Percentiles rank a stretch among this genome's conserved stretches.
These are phyloP conservation scores for Glaciozyma antarctica DNA, from an alignment of 768 basidiomycete genomes.

Conservation along the genomic window DNA sequence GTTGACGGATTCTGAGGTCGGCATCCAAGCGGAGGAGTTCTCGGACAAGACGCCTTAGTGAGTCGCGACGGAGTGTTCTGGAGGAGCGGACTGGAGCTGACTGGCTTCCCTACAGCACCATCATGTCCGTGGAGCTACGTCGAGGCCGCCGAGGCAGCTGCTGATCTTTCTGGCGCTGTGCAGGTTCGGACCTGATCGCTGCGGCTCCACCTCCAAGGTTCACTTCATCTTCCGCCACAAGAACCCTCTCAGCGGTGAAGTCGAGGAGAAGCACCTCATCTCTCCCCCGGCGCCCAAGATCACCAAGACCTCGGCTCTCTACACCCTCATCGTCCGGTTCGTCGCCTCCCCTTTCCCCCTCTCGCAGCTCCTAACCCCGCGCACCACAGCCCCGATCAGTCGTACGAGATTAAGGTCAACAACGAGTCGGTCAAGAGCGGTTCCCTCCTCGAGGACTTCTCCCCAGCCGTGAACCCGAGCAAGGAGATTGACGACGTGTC, in stretches of 20 bases:
- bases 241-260: constrained; percentile 82
- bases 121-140: constrained; percentile 27
- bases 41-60: constrained; percentile 78
- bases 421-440: constrained; percentile 71
- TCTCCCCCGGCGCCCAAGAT: constrained; percentile 72
- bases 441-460: constrained; percentile 82
- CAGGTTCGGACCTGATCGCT: constrained; percentile 91
- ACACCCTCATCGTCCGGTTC: constrained; percentile 84
- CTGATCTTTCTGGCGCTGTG: neutral
- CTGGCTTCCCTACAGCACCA: constrained; percentile 8
- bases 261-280: constrained; percentile 92
- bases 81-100: neutral
- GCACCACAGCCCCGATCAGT: constrained; percentile 68
- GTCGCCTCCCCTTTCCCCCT: constrained; percentile 37
- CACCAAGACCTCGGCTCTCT: constrained; percentile 83
- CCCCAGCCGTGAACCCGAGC: constrained; percentile 81
- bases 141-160: constrained; percentile 4
- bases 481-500: constrained; percentile 87
- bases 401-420: constrained; percentile 83
- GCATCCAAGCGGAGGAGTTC: constrained; percentile 91
- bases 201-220: constrained; percentile 53
- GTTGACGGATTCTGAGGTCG: constrained; percentile 47
- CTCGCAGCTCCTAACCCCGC: neutral
- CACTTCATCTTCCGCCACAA: constrained; percentile 99
- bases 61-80: neutral